phyloP scores from a whole-genome alignment of 164 flowering plant species.

The Chloranthus sessilifolius region DNA sequence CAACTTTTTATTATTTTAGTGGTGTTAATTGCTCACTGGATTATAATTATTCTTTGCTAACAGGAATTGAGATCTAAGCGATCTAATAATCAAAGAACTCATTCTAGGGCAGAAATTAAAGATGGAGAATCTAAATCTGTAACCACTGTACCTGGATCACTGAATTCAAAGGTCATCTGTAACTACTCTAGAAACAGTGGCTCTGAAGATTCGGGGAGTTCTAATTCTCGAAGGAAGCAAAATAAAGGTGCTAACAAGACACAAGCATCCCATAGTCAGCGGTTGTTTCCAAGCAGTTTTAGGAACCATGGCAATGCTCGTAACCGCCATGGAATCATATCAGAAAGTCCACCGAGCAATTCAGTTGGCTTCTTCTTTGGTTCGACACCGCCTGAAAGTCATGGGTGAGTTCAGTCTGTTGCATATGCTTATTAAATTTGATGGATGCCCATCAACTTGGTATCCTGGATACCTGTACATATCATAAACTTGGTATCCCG shows the following conservation, averaged over 20 bases:
- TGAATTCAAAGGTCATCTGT: slow-evolving; percentile 29
- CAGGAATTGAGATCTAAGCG: slow-evolving; percentile 64
- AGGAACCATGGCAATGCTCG: slow-evolving; percentile 56
- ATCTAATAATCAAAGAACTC: slow-evolving; percentile 34
- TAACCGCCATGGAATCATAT: slow-evolving; percentile 45
- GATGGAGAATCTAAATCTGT: slow-evolving; percentile 41
- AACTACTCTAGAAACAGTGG: slow-evolving; percentile 25
- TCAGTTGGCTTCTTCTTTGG: slow-evolving; percentile 94
- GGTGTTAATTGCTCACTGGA: background rate
- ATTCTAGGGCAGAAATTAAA: slow-evolving; percentile 26
- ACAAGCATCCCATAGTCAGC: slow-evolving; percentile 52
- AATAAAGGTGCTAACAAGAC: slow-evolving; percentile 50
- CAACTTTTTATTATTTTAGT: background rate
- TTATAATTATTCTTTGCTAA: slow-evolving; percentile 5
- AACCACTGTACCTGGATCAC: slow-evolving; percentile 20
- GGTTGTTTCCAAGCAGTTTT: slow-evolving; percentile 64
- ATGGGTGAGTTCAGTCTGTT: slow-evolving; percentile 46
- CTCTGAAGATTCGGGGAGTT: slow-evolving; percentile 42
- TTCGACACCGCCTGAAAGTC: slow-evolving; percentile 85
- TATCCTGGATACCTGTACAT: too few relatives aligned
- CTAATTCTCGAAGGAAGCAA: slow-evolving; percentile 50
- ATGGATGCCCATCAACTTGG: too few relatives aligned
- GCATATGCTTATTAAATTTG: background rate
- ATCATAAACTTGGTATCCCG: too few relatives aligned
- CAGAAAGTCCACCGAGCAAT: slow-evolving; percentile 94